These are phyloP conservation scores for Penicillium sp. DNA, from an alignment of 2,329 filamentous ascomycete species.

Conservation along the genomic window DNA sequence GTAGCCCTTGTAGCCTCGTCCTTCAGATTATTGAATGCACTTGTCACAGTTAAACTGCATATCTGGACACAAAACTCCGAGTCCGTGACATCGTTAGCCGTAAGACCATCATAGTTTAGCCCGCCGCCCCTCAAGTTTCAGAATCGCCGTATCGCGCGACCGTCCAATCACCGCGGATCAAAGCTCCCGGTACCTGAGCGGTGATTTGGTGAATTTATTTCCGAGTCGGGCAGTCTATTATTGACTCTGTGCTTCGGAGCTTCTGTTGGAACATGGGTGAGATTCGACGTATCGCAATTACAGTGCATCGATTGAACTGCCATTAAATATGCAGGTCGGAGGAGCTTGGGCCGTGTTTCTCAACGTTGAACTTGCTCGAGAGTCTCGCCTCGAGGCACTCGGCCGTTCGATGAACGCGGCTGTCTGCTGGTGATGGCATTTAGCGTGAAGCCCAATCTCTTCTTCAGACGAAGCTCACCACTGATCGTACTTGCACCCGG, in stretches of 20 bases:
- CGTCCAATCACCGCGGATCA: constrained; percentile 9
- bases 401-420: background rate
- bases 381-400: background rate
- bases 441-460: background rate
- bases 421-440: background rate
- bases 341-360: background rate
- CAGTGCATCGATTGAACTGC: background rate
- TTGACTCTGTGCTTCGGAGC: no score
- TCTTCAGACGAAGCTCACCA: background rate
- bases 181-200: constrained; percentile 4
- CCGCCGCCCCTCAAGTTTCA: constrained; percentile 13
- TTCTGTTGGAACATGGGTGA: background rate
- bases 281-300: background rate
- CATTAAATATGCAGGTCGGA: background rate
- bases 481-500: background rate
- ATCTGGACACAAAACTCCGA: background rate
- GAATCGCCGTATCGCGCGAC: constrained; percentile 6
- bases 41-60: background rate
- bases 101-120: constrained; percentile 8
- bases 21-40: background rate
- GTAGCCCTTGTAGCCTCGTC: background rate
- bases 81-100: background rate
- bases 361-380: background rate
- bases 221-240: background rate
- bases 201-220: background rate